These are phyloP conservation scores for Begonia peltatifolia DNA, from an alignment of 306 rosid species.

Conservation along the genomic window DNA sequence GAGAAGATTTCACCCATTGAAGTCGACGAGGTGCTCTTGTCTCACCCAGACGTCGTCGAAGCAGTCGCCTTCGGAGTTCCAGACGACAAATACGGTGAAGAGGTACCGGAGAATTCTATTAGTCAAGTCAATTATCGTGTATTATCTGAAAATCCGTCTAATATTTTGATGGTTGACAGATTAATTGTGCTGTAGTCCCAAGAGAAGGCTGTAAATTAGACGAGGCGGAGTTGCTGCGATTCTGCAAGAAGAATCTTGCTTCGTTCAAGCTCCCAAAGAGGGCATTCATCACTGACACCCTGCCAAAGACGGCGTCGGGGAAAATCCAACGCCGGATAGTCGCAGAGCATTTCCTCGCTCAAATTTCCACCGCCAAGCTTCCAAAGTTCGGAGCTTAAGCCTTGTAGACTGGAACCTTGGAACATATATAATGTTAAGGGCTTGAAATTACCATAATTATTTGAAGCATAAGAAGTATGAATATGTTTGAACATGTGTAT, in stretches of 20 bases:
- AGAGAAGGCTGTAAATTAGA: conserved; percentile 50
- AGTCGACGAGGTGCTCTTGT: conserved; percentile 66
- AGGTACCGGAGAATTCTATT: conserved; percentile 22
- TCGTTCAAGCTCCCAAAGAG: conserved; percentile 72
- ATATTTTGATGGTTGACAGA: conserved; percentile 21
- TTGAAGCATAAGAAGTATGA: too few species aligned
- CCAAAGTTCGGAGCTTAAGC: background rate
- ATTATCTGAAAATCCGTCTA: background rate
- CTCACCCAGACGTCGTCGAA: conserved; percentile 55
- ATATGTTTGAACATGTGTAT: too few species aligned
- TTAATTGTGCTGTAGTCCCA: conserved; percentile 64
- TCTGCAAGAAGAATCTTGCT: conserved; percentile 71
- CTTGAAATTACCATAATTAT: too few species aligned
- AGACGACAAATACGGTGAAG: conserved; percentile 83
- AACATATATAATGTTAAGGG: too few species aligned
- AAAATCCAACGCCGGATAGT: conserved; percentile 72
- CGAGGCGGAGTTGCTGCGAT: conserved; percentile 39
- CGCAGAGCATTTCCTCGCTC: conserved; percentile 53
- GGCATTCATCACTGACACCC: conserved; percentile 53
- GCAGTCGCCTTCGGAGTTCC: conserved; percentile 90
- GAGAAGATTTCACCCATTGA: conserved; percentile 95
- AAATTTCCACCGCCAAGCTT: conserved; percentile 19
- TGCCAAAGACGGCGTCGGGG: conserved; percentile 78
- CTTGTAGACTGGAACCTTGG: too few species aligned
- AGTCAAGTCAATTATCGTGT: background rate